These are phyloP conservation scores for Blastobotrys chiropterorum DNA, from an alignment of 805 yeast genomes.

Conservation along the genomic window DNA sequence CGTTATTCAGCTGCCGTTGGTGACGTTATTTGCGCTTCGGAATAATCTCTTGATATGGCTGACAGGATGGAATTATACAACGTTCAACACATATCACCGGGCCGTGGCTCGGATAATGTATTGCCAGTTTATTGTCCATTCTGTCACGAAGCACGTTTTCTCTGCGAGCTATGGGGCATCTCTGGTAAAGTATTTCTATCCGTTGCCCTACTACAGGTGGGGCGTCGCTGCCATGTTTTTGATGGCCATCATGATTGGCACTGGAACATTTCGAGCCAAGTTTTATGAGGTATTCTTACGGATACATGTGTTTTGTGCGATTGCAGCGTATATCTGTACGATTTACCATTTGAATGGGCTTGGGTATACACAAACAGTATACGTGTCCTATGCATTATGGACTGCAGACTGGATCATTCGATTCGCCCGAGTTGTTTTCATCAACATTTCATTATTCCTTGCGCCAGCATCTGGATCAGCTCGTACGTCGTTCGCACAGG, in stretches of 20 bases:
- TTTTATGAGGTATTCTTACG: constrained; percentile 55
- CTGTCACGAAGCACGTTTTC: constrained; percentile 43
- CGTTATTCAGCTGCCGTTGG: constrained; percentile 43
- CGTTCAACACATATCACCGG: constrained; percentile 53
- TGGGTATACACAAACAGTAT: constrained; percentile 51
- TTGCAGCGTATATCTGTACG: constrained; percentile 48
- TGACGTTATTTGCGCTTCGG: constrained; percentile 55
- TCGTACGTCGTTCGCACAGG: constrained; percentile 32
- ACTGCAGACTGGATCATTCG: constrained; percentile 56
- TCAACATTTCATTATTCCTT: constrained; percentile 28
- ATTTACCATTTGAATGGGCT: constrained; percentile 49
- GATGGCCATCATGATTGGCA: constrained; percentile 38
- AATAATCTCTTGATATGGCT: constrained; percentile 55
- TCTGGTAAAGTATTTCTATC: constrained; percentile 28
- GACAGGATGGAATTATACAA: constrained; percentile 51
- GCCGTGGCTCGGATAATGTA: constrained; percentile 46
- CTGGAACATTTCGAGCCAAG: constrained; percentile 40
- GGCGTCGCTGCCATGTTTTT: constrained; percentile 33
- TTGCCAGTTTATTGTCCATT: constrained; percentile 42
- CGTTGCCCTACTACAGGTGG: constrained; percentile 30
- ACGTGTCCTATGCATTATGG: constrained; percentile 60
- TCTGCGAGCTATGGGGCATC: constrained; percentile 31
- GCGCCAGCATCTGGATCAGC: constrained; percentile 34
- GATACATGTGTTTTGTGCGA: constrained; percentile 51
- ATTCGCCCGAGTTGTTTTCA: constrained; percentile 39